Evolutionary conservation across 148 eudicot genomes (phyloP), one percentile per base, ranked within the genome.

Genomic region (Nyssa sinensis): DNA sequence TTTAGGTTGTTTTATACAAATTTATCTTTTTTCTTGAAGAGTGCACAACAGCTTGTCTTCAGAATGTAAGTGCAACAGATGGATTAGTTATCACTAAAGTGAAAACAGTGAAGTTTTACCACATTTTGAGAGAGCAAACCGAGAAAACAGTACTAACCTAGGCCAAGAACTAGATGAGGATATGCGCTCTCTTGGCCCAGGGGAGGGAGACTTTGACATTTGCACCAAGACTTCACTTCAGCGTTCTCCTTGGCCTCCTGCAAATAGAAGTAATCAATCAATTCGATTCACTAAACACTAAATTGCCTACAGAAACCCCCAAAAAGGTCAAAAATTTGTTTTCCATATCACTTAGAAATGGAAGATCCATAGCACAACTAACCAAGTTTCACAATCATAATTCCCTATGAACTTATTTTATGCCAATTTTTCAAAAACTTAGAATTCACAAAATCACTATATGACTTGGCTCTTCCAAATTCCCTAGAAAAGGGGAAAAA

Each of bases 141-240:
- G 58, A 77, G 67, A 31, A 30, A 83, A 21, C 57, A 53, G 59
- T 39, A 78, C 76, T 66, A 73, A 91, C 91, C 88, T 89, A 68
- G 71, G 73, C 57, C 64, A 62, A 37, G 84, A 80, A 75, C 78
- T 33, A 41, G 84, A 64, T 29, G 86, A 67, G 63, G 75, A 73
- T 24, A 62, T 62, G 37, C 58, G 73, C 69, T 80, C 86, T 76
- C 80, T 80, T 73, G 77, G 65, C 69, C 63, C 85, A 77, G 73
- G 68, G 59, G 77, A 80, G 59, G 83, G 74, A 79, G 80, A 77
- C 61, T 84, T 82, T 58, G 83, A 80, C 93, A 88, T 88, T 81
- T 84, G 86, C 78, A 74, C 73, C 72, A 77, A 63, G 58, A 71
- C 70, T 73, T 80, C 75, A 78, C 73, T 65, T 74, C 29, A 71